phyloP scores from a whole-genome alignment of 305 asterid genomes.

The Rubia tinctorum region DNA sequence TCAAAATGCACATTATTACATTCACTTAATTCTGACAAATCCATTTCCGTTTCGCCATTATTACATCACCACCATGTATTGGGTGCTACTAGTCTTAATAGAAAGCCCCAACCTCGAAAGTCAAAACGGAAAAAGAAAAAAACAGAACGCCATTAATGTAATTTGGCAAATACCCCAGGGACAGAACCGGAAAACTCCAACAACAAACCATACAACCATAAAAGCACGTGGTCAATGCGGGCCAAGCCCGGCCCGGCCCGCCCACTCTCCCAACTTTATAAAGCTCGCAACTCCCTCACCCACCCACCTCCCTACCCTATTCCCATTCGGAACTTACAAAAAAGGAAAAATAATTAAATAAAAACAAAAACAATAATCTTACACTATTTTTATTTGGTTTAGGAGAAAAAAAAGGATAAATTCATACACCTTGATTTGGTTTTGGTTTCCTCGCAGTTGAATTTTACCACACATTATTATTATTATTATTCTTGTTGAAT shows the following conservation, averaged over 20 bases:
- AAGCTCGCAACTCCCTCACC: neutral
- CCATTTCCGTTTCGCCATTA: too few species aligned
- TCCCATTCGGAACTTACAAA: neutral
- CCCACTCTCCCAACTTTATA: neutral
- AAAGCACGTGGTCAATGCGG: conserved; percentile 12
- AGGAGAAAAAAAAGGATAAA: neutral
- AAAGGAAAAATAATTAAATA: neutral
- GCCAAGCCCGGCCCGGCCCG: conserved; percentile 1
- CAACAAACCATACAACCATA: neutral
- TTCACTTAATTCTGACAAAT: too few species aligned
- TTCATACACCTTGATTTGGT: neutral
- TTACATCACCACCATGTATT: too few species aligned
- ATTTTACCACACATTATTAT: neutral
- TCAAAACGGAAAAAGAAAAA: too few species aligned
- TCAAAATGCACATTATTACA: too few species aligned
- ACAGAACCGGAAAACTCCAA: neutral
- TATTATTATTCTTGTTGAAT: neutral
- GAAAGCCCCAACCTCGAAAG: neutral
- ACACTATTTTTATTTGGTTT: neutral
- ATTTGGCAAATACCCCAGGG: neutral
- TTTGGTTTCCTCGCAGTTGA: neutral
- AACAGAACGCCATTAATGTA: neutral
- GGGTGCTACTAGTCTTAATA: too few species aligned
- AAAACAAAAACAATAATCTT: neutral
- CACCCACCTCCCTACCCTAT: neutral